Evolutionary conservation across 164 flowering plant genomes (phyloP).

Genomic region (Vitis labrusca): DNA sequence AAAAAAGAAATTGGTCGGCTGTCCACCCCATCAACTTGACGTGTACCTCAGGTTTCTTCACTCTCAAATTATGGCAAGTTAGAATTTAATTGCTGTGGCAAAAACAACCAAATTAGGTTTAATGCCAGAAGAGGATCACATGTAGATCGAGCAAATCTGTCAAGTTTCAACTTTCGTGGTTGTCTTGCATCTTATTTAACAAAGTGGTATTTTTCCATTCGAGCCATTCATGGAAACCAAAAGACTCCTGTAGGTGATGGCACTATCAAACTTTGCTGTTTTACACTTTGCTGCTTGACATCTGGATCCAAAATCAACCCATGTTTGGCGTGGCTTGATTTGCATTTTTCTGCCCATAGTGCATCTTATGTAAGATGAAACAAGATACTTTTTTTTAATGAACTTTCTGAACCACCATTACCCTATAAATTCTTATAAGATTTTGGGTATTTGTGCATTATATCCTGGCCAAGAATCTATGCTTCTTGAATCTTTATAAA

Average conservation of each 20-base stretch:
- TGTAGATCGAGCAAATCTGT: conserved; percentile 10
- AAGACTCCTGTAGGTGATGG: background rate
- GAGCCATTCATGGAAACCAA: background rate
- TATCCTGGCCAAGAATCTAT: too few relatives aligned
- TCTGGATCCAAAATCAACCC: background rate
- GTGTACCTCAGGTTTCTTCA: conserved; percentile 16
- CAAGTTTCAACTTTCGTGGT: background rate
- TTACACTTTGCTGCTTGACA: background rate
- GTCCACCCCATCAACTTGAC: conserved; percentile 23
- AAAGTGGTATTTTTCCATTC: background rate
- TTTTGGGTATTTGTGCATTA: too few relatives aligned
- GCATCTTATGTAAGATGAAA: too few relatives aligned
- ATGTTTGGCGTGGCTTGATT: too few relatives aligned
- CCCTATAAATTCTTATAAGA: too few relatives aligned
- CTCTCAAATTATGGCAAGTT: conserved; percentile 20
- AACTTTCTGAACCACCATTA: too few relatives aligned
- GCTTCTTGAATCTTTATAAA: too few relatives aligned
- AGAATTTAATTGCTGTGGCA: conserved; percentile 5
- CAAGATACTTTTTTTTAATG: too few relatives aligned
- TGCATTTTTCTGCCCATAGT: too few relatives aligned
- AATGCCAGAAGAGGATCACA: conserved; percentile 13
- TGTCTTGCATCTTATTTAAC: background rate
- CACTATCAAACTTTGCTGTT: background rate
- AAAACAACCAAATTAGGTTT: conserved; percentile 16
- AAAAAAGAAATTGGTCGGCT: conserved; percentile 12